Percentiles rank a stretch among this genome's conserved stretches.
Conservation (phyloP, 1,284 basidiomycete species). For the Golubevia pallescens region DNA sequence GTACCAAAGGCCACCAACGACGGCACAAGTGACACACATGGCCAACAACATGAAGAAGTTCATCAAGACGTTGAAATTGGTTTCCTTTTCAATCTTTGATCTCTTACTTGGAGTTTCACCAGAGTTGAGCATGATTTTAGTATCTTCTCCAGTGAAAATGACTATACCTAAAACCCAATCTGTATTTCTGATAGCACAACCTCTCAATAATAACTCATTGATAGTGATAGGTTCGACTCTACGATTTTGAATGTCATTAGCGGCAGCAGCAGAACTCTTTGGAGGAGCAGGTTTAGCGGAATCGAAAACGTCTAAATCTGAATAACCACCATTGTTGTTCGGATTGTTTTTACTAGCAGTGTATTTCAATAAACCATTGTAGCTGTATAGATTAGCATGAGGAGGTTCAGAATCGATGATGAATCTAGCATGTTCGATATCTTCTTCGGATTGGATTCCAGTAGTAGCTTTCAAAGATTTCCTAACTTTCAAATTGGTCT, state of each 20-base stretch:
- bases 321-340: constrained; percentile 4
- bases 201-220: constrained; percentile 90
- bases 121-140: constrained; percentile 97
- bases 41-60: constrained; percentile 82
- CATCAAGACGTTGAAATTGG: constrained; percentile 96
- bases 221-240: constrained; percentile 72
- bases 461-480: constrained; percentile 79
- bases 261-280: constrained; percentile 34
- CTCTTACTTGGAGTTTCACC: constrained; percentile 81
- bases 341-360: too few species aligned
- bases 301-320: constrained; percentile 19
- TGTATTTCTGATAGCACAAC: constrained; percentile 90
- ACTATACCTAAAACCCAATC: constrained; percentile 93
- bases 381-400: constrained; percentile 89
- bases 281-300: constrained; percentile 18
- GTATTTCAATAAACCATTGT: constrained; percentile 78
- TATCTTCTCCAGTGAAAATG: constrained; percentile 90
- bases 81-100: constrained; percentile 95
- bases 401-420: constrained; percentile 90
- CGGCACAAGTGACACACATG: constrained; percentile 77
- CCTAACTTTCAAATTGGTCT: constrained; percentile 92
- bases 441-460: constrained; percentile 82
- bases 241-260: constrained; percentile 51
- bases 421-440: constrained; percentile 84
- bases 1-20: constrained; percentile 78